A percentile compares a stretch with the other conserved stretches of the same genome.
phyloP scores from a whole-genome alignment of 2,329 filamentous ascomycete genomes.

The Colletotrichum aenigma region DNA sequence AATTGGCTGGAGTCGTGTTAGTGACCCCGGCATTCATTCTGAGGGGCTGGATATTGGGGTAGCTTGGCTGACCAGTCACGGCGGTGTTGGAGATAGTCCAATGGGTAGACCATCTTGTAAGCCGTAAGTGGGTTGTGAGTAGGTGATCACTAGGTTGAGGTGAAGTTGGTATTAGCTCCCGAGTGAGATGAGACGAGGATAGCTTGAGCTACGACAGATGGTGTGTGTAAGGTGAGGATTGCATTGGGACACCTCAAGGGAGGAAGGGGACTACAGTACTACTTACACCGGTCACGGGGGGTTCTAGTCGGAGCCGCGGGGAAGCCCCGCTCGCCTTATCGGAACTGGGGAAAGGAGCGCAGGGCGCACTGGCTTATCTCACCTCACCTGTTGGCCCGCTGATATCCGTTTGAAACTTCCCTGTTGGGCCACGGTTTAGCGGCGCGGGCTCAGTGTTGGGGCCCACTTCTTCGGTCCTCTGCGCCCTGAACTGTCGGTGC shows the following conservation, averaged over 20 bases:
- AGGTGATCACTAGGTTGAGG: background rate
- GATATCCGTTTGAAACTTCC: slow-evolving; percentile 20
- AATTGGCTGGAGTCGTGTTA: slow-evolving; percentile 61
- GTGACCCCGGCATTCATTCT: background rate
- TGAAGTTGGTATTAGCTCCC: background rate
- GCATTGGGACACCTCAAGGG: background rate
- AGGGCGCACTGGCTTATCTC: background rate
- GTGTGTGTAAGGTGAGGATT: background rate
- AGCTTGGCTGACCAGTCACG: slow-evolving; percentile 66
- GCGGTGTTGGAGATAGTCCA: slow-evolving; percentile 71
- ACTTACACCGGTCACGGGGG: slow-evolving; percentile 16
- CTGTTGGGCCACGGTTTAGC: background rate
- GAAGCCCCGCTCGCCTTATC: slow-evolving; percentile 19
- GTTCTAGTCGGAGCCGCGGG: slow-evolving; percentile 7
- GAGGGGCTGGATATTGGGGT: background rate
- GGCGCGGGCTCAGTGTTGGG: background rate
- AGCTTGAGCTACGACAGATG: background rate
- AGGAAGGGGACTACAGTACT: background rate
- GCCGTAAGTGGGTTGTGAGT: background rate
- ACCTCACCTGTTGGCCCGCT: slow-evolving; percentile 16
- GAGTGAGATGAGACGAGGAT: background rate
- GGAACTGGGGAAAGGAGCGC: slow-evolving; percentile 12
- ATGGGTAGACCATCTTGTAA: slow-evolving; percentile 24
- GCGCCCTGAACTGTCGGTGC: background rate
- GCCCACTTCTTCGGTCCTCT: background rate